Conservation (phyloP, 176 grass and related monocot species). For the Saccharum spontaneum region DNA sequence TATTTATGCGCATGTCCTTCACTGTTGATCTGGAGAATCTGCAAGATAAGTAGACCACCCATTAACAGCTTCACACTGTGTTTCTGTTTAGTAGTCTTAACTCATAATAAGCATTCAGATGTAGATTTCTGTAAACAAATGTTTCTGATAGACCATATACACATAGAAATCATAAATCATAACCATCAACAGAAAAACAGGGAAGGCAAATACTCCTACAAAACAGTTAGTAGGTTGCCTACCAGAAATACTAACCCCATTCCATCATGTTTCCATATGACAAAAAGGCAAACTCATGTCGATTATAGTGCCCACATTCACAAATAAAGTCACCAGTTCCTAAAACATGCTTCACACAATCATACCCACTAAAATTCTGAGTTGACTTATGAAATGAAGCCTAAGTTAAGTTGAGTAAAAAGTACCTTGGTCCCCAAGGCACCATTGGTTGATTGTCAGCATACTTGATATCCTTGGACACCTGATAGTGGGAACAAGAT, state of each 20-base stretch:
- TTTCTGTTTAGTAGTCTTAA: not conserved
- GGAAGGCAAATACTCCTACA: not conserved
- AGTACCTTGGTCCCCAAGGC: slow-evolving; percentile 86
- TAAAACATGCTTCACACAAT: slow-evolving; percentile 15
- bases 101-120: slow-evolving; percentile 1
- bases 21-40: slow-evolving; percentile 76
- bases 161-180: not conserved
- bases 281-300: not conserved
- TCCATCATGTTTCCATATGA: not conserved
- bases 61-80: slow-evolving; percentile 11
- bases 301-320: not conserved
- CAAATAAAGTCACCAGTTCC: slow-evolving; percentile 10
- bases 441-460: slow-evolving; percentile 90
- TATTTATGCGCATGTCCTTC: slow-evolving; percentile 88
- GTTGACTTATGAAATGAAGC: not conserved
- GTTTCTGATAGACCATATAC: not conserved
- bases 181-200: not conserved
- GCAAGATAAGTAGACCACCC: slow-evolving; percentile 37
- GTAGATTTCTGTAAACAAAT: not conserved
- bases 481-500: slow-evolving; percentile 40
- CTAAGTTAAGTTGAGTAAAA: slow-evolving; percentile 17
- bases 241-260: not conserved
- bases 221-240: not conserved
- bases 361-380: not conserved
- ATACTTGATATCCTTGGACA: slow-evolving; percentile 94